phyloP scores from a whole-genome alignment of 495 filamentous ascomycete species.

The Trichoderma orchidacearum region DNA sequence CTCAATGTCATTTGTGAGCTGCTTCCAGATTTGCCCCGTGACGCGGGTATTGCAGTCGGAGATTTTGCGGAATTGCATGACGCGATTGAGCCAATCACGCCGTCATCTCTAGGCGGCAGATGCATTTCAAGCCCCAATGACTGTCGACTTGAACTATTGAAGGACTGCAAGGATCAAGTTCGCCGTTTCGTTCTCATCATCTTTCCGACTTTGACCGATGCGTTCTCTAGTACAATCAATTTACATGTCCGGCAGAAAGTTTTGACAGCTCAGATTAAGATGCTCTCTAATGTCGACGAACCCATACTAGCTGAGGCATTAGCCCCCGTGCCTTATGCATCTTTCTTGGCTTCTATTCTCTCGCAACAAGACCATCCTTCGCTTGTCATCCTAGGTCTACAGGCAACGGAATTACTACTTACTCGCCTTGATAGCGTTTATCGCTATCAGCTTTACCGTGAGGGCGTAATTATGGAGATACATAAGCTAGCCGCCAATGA shows the following conservation, averaged over 20 bases:
- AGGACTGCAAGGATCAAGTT: constrained; percentile 70
- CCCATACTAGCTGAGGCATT: constrained; percentile 75
- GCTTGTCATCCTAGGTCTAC: constrained; percentile 72
- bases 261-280: constrained; percentile 86
- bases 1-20: constrained; percentile 97
- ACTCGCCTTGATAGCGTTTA: constrained; percentile 76
- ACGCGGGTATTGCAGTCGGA: constrained; percentile 35
- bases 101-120: background rate
- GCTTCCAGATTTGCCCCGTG: constrained; percentile 51
- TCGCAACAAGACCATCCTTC: constrained; percentile 89
- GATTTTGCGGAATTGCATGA: constrained; percentile 33
- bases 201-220: constrained; percentile 93
- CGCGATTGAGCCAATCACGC: constrained; percentile 18
- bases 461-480: constrained; percentile 91
- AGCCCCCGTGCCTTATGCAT: constrained; percentile 90
- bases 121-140: constrained; percentile 36
- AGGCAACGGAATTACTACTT: constrained; percentile 78
- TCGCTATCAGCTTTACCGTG: constrained; percentile 91
- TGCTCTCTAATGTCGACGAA: constrained; percentile 88
- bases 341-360: constrained; percentile 87
- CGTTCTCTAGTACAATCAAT: constrained; percentile 96
- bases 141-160: constrained; percentile 62
- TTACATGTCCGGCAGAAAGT: constrained; percentile 96
- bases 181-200: constrained; percentile 87
- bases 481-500: constrained; percentile 47